These are phyloP conservation scores for Claviceps purpurea DNA, from an alignment of 2,329 filamentous ascomycete genomes.

Conservation along the genomic window DNA sequence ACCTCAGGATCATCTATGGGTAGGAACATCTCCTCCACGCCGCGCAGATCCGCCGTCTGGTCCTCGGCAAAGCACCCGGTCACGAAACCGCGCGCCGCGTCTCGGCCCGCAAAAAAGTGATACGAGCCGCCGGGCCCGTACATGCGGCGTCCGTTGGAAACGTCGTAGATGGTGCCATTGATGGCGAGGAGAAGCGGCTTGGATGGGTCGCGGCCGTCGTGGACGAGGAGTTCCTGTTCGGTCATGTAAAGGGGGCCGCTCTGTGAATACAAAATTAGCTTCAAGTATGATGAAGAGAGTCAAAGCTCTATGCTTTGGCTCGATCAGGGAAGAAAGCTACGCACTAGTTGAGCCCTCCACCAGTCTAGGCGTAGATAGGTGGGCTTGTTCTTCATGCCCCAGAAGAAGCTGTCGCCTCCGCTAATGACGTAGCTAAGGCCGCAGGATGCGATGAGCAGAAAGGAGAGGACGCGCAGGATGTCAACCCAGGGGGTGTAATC, in stretches of 20 bases:
- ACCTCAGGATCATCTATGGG: constrained; percentile 48
- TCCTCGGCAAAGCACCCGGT: constrained; percentile 89
- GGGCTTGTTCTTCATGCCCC: constrained; percentile 49
- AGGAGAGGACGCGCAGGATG: constrained; percentile 53
- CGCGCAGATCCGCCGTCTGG: constrained; percentile 68
- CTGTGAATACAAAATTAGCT: constrained; percentile 17
- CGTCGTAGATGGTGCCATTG: constrained; percentile 78
- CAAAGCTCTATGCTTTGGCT: background rate
- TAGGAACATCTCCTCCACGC: constrained; percentile 76
- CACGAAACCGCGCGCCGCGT: constrained; percentile 79
- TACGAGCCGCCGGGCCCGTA: constrained; percentile 83
- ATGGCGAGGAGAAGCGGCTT: constrained; percentile 84
- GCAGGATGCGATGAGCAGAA: constrained; percentile 51
- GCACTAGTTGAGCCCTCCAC: constrained; percentile 49
- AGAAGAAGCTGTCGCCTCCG: constrained; percentile 54
- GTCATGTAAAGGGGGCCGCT: constrained; percentile 56
- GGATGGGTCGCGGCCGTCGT: constrained; percentile 61
- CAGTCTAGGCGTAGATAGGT: constrained; percentile 44
- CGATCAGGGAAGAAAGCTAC: constrained; percentile 12
- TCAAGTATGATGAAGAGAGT: too few relatives aligned
- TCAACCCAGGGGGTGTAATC: constrained; percentile 50
- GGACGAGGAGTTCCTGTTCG: constrained; percentile 55
- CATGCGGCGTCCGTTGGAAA: constrained; percentile 51
- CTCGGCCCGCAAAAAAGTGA: constrained; percentile 71
- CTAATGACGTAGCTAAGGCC: constrained; percentile 67